Evolutionary conservation across 1,284 basidiomycete genomes (phyloP).

Genomic region (Sporisorium graminicola): DNA sequence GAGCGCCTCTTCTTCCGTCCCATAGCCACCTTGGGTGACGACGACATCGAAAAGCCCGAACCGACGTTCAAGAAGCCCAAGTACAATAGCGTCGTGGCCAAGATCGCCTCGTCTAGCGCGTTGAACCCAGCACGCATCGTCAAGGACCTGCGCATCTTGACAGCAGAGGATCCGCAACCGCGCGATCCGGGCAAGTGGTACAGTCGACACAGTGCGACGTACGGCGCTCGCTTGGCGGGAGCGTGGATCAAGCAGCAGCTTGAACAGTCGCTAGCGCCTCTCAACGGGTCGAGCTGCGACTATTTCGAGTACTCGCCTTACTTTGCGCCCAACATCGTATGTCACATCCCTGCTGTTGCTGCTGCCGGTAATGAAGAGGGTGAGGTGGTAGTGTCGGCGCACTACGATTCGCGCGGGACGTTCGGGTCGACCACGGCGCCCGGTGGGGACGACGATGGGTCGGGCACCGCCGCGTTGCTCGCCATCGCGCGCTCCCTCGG

Average conservation of each 20-base stretch:
- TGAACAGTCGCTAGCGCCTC: conserved; percentile 10
- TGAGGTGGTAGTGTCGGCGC: conserved; percentile 64
- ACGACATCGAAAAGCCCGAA: conserved; percentile 21
- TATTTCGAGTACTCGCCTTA: conserved; percentile 40
- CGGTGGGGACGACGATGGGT: conserved; percentile 64
- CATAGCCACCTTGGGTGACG: neutral
- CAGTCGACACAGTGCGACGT: conserved; percentile 49
- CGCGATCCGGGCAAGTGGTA: conserved; percentile 28
- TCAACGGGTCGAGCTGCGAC: conserved; percentile 33
- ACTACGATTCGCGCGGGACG: conserved; percentile 63
- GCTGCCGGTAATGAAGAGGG: conserved; percentile 37
- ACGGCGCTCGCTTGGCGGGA: conserved; percentile 40
- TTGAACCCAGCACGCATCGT: conserved; percentile 24
- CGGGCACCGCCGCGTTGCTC: conserved; percentile 60
- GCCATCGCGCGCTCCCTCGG: conserved; percentile 60
- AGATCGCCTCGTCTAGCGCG: conserved; percentile 26
- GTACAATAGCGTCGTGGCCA: conserved; percentile 36
- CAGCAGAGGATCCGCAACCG: conserved; percentile 41
- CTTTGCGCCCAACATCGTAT: conserved; percentile 57
- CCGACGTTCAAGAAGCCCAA: conserved; percentile 30
- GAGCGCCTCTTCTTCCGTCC: conserved; percentile 25
- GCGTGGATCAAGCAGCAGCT: conserved; percentile 49
- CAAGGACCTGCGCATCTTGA: conserved; percentile 44
- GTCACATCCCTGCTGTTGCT: conserved; percentile 24
- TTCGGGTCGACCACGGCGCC: conserved; percentile 64